Percentiles rank a stretch among this genome's conserved stretches.
phyloP scores from a whole-genome alignment of 352 stramenopile species.

The Pythium monospermum region DNA sequence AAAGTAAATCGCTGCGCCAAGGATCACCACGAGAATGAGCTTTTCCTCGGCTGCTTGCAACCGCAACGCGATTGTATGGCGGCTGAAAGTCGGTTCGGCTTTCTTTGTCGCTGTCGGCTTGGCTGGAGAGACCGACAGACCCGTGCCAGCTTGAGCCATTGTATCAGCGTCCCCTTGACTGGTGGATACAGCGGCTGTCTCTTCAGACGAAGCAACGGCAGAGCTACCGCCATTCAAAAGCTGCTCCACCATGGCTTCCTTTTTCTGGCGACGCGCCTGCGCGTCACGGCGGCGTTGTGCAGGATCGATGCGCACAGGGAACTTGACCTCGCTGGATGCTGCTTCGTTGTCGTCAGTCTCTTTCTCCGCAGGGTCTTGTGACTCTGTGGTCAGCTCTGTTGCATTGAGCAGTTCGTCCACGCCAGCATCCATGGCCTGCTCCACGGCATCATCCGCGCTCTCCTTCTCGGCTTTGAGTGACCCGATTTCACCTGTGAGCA shows the following conservation, averaged over 20 bases:
- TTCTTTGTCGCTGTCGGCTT: conserved; percentile 7
- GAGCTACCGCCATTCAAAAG: conserved; percentile 26
- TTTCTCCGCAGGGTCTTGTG: background rate
- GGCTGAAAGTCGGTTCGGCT: conserved; percentile 35
- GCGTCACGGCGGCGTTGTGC: conserved; percentile 67
- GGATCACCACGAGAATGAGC: conserved; percentile 45
- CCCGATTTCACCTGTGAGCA: conserved; percentile 58
- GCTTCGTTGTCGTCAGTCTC: conserved; percentile 1
- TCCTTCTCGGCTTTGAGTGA: conserved; percentile 44
- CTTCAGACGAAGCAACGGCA: background rate
- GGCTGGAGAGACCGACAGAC: no score
- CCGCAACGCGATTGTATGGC: conserved; percentile 46
- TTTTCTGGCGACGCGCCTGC: conserved; percentile 46
- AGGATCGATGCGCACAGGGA: conserved; percentile 49
- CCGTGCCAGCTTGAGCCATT: no score
- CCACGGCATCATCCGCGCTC: conserved; percentile 19
- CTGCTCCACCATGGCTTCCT: conserved; percentile 54
- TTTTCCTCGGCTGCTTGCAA: conserved; percentile 56
- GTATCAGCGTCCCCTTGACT: background rate
- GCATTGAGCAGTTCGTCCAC: conserved; percentile 37
- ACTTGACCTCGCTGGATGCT: conserved; percentile 21
- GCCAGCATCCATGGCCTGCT: conserved; percentile 41
- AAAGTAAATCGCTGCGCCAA: conserved; percentile 41
- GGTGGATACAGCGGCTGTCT: background rate
- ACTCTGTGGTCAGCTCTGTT: conserved; percentile 1